These are phyloP conservation scores for Cyclostephanos tholiformis DNA, from an alignment of 108 stramenopile species.

Conservation along the genomic window DNA sequence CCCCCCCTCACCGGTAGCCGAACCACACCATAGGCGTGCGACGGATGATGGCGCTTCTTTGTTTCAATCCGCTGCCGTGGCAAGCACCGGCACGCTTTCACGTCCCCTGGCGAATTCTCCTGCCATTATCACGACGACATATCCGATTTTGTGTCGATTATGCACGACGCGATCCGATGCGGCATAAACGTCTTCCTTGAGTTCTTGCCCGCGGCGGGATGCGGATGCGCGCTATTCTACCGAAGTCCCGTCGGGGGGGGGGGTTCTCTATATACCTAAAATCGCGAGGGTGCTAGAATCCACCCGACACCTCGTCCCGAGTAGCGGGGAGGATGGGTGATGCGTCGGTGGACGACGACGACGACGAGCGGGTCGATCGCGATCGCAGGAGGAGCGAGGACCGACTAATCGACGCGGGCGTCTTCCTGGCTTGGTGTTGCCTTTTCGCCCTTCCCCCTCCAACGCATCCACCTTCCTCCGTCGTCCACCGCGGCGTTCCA, in stretches of 20 bases:
- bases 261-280: conserved; percentile 78
- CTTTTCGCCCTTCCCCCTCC: conserved; percentile 17
- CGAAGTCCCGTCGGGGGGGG: conserved; percentile 69
- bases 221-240: conserved; percentile 69
- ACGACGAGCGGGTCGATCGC: conserved; percentile 7
- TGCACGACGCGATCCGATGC: conserved; percentile 65
- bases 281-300: conserved; percentile 70
- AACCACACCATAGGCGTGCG: no score
- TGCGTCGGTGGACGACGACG: neutral
- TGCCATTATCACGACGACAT: conserved; percentile 42
- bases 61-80: no score
- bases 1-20: no score
- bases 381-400: conserved; percentile 44
- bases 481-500: conserved; percentile 35
- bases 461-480: no score
- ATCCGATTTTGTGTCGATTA: conserved; percentile 80
- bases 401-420: conserved; percentile 75
- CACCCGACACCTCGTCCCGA: conserved; percentile 72
- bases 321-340: neutral
- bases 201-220: conserved; percentile 62
- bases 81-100: no score
- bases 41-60: no score
- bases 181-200: conserved; percentile 77
- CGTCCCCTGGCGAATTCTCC: conserved; percentile 38
- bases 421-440: conserved; percentile 50